Percentiles rank a stretch among this genome's conserved stretches.
Conservation (phyloP, 2,329 filamentous ascomycete genomes). For the Fusarium metavorans region DNA sequence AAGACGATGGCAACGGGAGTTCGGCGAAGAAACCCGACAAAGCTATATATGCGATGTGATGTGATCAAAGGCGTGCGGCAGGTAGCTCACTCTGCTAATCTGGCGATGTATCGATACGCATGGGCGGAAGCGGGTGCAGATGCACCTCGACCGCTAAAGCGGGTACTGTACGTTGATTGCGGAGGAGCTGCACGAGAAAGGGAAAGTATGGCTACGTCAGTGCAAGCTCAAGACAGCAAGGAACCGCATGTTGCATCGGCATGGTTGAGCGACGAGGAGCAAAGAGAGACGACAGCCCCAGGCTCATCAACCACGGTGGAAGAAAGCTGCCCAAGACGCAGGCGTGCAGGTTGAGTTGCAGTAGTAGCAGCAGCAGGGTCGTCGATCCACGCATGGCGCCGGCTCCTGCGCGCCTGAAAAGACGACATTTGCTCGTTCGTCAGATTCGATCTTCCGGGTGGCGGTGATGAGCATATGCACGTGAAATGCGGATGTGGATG, state of each 20-base stretch:
- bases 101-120: constrained; percentile 10
- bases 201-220: constrained; percentile 22
- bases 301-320: constrained; percentile 1
- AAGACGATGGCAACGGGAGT: not conserved
- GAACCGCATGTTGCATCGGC: constrained; percentile 24
- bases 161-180: constrained; percentile 2
- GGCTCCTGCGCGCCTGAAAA: constrained; percentile 20
- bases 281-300: constrained; percentile 4
- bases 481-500: constrained; percentile 35
- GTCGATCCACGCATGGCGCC: constrained; percentile 37
- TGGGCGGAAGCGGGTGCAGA: constrained; percentile 3
- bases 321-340: constrained; percentile 8
- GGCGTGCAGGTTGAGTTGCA: constrained; percentile 21
- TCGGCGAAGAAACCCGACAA: constrained; percentile 15
- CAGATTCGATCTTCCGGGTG: constrained; percentile 35
- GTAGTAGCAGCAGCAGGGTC: constrained; percentile 32
- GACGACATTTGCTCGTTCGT: constrained; percentile 26
- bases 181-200: constrained; percentile 13
- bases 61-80: constrained; percentile 23
- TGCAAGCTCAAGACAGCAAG: constrained; percentile 8
- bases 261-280: constrained; percentile 2
- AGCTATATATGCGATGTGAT: constrained; percentile 22
- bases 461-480: constrained; percentile 41
- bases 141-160: not conserved
- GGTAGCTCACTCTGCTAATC: not conserved